Evolutionary conservation across 106 monocot genomes (phyloP).

Genomic region (Amphibolis antarctica): DNA sequence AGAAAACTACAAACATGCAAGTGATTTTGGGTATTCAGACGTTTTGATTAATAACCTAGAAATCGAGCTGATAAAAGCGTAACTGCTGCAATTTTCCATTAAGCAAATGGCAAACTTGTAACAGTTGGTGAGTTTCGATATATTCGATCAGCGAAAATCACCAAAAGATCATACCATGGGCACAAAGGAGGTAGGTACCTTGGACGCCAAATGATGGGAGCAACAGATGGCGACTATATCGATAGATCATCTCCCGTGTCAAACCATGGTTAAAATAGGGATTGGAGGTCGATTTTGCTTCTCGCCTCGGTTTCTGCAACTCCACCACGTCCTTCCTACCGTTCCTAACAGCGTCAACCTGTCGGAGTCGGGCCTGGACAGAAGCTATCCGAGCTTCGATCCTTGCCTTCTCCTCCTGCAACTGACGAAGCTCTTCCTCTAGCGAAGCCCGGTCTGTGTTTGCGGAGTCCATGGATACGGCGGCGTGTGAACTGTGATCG

Average conservation of each 20-base stretch:
- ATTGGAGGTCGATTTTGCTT: not conserved
- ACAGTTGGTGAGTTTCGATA: too few species aligned
- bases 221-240: constrained; percentile 86
- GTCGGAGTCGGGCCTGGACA: constrained; percentile 37
- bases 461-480: not conserved
- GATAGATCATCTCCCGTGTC: constrained; percentile 60
- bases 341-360: not conserved
- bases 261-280: constrained; percentile 23
- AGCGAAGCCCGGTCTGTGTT: not conserved
- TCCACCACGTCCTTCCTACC: too few species aligned
- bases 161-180: too few species aligned
- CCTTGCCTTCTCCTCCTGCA: constrained; percentile 42
- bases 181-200: constrained; percentile 26
- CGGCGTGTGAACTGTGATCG: too few species aligned
- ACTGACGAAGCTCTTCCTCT: constrained; percentile 40
- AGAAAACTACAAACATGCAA: too few species aligned
- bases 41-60: too few species aligned
- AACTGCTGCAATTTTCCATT: too few species aligned
- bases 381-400: constrained; percentile 47
- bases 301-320: not conserved
- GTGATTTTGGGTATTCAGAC: too few species aligned
- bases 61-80: too few species aligned
- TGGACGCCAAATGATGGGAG: constrained; percentile 86
- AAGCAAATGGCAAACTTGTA: too few species aligned
- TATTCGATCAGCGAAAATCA: too few species aligned